Percentiles rank a stretch among this genome's conserved stretches.
Evolutionary conservation across 2,329 filamentous ascomycete species (phyloP).

Genomic region (Fusarium sp.): DNA sequence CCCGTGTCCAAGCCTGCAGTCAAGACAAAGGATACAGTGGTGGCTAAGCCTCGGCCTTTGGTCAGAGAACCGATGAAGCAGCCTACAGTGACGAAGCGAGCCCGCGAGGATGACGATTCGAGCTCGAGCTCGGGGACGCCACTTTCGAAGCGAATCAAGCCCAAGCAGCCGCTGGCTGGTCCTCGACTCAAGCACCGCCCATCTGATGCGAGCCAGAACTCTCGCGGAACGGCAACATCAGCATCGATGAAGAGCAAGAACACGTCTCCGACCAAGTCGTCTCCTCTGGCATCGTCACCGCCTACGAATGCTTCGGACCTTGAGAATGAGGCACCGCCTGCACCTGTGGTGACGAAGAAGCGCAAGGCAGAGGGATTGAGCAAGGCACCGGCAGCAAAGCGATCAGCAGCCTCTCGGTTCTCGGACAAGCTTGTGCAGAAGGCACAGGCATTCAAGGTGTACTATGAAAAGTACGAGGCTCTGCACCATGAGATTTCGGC

Average conservation of each 20-base stretch:
- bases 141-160: conserved; percentile 68
- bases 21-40: conserved; percentile 47
- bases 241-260: conserved; percentile 63
- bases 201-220: conserved; percentile 62
- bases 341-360: conserved; percentile 54
- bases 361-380: conserved; percentile 52
- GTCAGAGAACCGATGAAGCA: conserved; percentile 49
- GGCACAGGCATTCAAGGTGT: conserved; percentile 66
- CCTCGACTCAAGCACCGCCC: conserved; percentile 57
- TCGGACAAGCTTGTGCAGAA: conserved; percentile 61
- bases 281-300: conserved; percentile 73
- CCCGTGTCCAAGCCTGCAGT: conserved; percentile 38
- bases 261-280: conserved; percentile 72
- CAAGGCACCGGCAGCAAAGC: conserved; percentile 45
- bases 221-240: conserved; percentile 52
- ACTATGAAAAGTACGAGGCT: conserved; percentile 67
- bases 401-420: conserved; percentile 45
- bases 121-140: conserved; percentile 71
- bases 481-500: conserved; percentile 67
- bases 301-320: conserved; percentile 74
- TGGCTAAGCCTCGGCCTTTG: conserved; percentile 46
- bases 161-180: conserved; percentile 54
- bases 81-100: conserved; percentile 59
- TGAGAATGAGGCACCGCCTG: conserved; percentile 55
- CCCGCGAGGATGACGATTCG: conserved; percentile 64